These are phyloP conservation scores for Gossypium lobatum DNA, from an alignment of 441 rosid species.

Conservation along the genomic window DNA sequence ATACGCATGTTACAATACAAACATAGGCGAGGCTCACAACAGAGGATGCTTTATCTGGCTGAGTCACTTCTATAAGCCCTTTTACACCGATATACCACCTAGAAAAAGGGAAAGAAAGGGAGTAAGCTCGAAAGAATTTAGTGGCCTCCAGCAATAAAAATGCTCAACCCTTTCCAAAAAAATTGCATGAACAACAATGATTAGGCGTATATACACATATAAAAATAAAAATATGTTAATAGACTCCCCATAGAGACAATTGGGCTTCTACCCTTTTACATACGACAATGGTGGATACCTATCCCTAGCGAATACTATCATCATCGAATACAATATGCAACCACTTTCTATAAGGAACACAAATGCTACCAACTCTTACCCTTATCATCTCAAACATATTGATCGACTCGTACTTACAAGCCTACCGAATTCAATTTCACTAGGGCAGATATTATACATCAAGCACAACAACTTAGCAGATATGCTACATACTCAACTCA, in stretches of 20 bases:
- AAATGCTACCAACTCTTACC: too few relatives aligned
- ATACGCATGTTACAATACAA: too few relatives aligned
- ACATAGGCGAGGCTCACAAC: neutral
- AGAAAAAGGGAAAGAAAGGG: neutral
- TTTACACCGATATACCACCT: neutral
- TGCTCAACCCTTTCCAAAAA: neutral
- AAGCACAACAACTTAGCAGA: too few relatives aligned
- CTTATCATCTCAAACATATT: too few relatives aligned
- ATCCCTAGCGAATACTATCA: neutral
- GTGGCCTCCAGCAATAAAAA: neutral
- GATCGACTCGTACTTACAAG: too few relatives aligned
- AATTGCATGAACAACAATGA: neutral
- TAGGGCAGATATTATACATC: too few relatives aligned
- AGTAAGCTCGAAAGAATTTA: neutral
- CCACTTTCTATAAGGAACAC: neutral
- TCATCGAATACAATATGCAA: neutral
- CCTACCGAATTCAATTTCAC: too few relatives aligned
- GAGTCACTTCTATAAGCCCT: neutral
- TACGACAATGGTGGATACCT: neutral
- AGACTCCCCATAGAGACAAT: neutral
- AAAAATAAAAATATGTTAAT: too few relatives aligned
- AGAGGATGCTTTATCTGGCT: neutral
- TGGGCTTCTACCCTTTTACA: neutral
- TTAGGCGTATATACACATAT: neutral
- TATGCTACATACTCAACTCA: too few relatives aligned